Conservation (phyloP, 2,329 filamentous ascomycete genomes). For the Penicillium vulpinum region DNA sequence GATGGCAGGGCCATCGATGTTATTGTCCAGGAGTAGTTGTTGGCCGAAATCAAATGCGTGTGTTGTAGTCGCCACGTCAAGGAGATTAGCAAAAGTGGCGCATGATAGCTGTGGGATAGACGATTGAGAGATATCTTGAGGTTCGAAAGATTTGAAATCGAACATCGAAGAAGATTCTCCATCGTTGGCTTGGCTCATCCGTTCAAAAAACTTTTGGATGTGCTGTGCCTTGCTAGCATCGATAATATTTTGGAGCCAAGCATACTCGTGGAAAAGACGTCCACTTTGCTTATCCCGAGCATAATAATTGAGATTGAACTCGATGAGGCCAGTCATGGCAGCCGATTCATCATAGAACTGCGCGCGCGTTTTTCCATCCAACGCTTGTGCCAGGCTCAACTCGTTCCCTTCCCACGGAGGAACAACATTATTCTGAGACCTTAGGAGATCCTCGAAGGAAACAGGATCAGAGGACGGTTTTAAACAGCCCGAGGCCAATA, state of each 20-base stretch:
- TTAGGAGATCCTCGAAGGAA: constrained; percentile 45
- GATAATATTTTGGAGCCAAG: constrained; percentile 35
- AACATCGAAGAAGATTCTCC: constrained; percentile 16
- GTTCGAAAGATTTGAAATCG: constrained; percentile 16
- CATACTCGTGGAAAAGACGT: constrained; percentile 32
- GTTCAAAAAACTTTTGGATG: constrained; percentile 34
- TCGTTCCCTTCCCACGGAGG: constrained; percentile 34
- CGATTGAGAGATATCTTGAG: constrained; percentile 25
- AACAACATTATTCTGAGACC: constrained; percentile 28
- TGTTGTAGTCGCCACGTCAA: constrained; percentile 52
- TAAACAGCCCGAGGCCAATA: constrained; percentile 53
- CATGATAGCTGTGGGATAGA: constrained; percentile 46
- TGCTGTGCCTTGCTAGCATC: constrained; percentile 39
- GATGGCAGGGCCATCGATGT: constrained; percentile 58
- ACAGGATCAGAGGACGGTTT: constrained; percentile 48
- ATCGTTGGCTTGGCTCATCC: constrained; percentile 15
- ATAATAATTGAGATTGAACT: constrained; percentile 34
- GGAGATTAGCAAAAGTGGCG: constrained; percentile 50
- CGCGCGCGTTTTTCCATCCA: constrained; percentile 26
- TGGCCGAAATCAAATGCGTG: constrained; percentile 52
- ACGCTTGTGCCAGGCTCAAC: constrained; percentile 16
- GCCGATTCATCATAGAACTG: constrained; percentile 38
- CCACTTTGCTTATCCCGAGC: constrained; percentile 26
- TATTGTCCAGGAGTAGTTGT: constrained; percentile 55
- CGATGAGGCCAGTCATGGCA: constrained; percentile 35